Percentiles rank a stretch among this genome's conserved stretches.
Conservation (phyloP, 495 filamentous ascomycete genomes). For the Jackrogersella multiformis region DNA sequence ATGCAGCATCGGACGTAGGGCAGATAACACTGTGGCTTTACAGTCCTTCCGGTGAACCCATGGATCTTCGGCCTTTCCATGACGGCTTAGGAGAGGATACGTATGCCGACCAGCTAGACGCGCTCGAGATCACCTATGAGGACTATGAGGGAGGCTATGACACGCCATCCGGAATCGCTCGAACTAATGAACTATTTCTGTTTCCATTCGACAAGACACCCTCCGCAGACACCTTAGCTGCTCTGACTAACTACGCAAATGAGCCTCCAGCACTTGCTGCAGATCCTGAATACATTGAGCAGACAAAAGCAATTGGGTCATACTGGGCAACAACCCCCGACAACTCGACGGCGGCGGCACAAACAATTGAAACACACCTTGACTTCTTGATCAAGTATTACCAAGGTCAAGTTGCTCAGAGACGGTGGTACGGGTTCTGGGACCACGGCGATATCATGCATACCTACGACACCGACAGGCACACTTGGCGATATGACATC, state of each 20-base stretch:
- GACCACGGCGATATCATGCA: conserved; percentile 63
- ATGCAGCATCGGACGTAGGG: conserved; percentile 50
- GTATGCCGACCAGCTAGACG: conserved; percentile 59
- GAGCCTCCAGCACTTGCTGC: conserved; percentile 53
- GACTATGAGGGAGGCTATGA: conserved; percentile 59
- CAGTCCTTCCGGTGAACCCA: conserved; percentile 55
- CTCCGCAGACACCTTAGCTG: conserved; percentile 44
- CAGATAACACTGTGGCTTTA: conserved; percentile 61
- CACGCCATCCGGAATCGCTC: conserved; percentile 58
- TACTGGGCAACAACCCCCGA: conserved; percentile 53
- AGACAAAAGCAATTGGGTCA: conserved; percentile 52
- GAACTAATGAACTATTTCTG: conserved; percentile 58
- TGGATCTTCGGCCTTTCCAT: conserved; percentile 61
- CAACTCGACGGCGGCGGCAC: conserved; percentile 18
- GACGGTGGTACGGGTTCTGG: conserved; percentile 63
- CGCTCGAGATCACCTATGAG: conserved; percentile 64
- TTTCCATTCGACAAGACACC: conserved; percentile 55
- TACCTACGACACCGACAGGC: conserved; percentile 59
- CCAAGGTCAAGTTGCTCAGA: conserved; percentile 54
- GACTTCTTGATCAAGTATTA: conserved; percentile 58
- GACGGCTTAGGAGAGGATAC: conserved; percentile 58
- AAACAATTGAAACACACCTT: conserved; percentile 52
- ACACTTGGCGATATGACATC: conserved; percentile 62
- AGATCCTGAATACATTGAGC: conserved; percentile 50
- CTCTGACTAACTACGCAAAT: conserved; percentile 47